Evolutionary conservation across 202 grass and related monocot species (phyloP).

Genomic region (Bolboschoenoplectus hybrid): DNA sequence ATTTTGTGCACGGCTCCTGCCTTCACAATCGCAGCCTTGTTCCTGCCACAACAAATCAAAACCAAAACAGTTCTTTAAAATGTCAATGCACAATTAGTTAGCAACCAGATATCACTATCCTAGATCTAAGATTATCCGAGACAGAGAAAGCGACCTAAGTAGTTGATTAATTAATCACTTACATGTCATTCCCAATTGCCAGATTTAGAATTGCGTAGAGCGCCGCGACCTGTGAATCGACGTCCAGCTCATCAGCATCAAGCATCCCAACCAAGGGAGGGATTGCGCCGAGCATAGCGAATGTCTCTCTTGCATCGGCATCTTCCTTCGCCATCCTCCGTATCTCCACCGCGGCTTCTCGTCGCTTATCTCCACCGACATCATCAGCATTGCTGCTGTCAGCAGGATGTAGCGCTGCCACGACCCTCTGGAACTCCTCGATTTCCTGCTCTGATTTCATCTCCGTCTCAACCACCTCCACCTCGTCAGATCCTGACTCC

Average conservation of each 20-base stretch:
- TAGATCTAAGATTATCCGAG: conserved; percentile 7
- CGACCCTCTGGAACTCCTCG: conserved; percentile 42
- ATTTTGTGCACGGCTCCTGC: conserved; percentile 93
- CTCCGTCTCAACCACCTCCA: not conserved
- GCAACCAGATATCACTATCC: not conserved
- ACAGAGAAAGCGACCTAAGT: not conserved
- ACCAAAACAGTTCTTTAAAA: not conserved
- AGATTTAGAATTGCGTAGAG: conserved; percentile 93
- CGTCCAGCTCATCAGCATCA: not conserved
- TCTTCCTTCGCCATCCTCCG: conserved; percentile 81
- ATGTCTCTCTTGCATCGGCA: conserved; percentile 66
- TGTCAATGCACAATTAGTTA: not conserved
- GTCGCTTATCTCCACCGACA: conserved; percentile 11
- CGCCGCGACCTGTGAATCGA: conserved; percentile 46
- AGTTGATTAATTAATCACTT: conserved; percentile 32
- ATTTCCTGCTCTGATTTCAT: conserved; percentile 12
- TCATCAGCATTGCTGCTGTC: not conserved
- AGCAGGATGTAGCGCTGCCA: conserved; percentile 27
- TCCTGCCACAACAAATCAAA: conserved; percentile 50
- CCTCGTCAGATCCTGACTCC: conserved; percentile 53
- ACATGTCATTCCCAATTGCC: conserved; percentile 90
- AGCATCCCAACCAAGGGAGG: conserved; percentile 85
- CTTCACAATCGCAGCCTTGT: conserved; percentile 89
- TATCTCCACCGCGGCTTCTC: conserved; percentile 62
- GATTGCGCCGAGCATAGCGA: conserved; percentile 85